Percentiles rank a stretch among this genome's conserved stretches.
phyloP scores from a whole-genome alignment of 2,329 filamentous ascomycete genomes.

The Phialocephala sp. region DNA sequence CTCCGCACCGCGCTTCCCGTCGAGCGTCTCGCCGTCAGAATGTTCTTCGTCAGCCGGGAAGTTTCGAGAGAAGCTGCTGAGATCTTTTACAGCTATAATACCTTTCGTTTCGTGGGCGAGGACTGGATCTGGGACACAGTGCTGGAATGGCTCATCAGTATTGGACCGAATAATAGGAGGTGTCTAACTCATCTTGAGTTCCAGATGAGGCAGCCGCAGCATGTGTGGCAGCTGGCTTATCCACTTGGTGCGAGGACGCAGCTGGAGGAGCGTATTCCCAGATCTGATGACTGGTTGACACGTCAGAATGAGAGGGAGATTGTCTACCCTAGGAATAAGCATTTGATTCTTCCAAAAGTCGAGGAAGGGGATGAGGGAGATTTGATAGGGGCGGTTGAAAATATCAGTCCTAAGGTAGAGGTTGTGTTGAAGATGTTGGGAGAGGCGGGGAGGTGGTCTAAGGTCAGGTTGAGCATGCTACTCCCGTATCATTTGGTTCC shows the following conservation, averaged over 20 bases:
- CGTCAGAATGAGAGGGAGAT: not conserved
- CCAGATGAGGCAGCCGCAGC: not conserved
- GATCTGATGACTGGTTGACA: not conserved
- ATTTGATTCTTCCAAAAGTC: not conserved
- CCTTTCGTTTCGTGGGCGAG: conserved; percentile 13
- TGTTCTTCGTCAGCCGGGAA: not conserved
- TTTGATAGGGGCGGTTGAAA: conserved; percentile 13
- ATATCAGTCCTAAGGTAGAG: conserved; percentile 21
- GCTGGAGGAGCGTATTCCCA: not conserved
- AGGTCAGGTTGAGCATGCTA: conserved; percentile 11
- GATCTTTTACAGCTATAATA: conserved; percentile 9
- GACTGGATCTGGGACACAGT: conserved; percentile 12
- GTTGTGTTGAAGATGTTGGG: conserved; percentile 9
- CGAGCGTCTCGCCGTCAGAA: not conserved
- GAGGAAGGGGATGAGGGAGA: not conserved
- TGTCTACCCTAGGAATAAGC: not conserved
- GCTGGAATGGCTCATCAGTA: conserved; percentile 7
- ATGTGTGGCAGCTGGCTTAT: conserved; percentile 14
- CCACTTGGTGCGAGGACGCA: conserved; percentile 1
- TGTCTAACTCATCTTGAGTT: conserved; percentile 1
- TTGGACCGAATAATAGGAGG: conserved; percentile 1
- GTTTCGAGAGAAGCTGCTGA: not conserved
- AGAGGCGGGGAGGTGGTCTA: not conserved
- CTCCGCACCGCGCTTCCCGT: not conserved
- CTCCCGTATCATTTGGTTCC: not conserved